phyloP scores from a whole-genome alignment of 441 rosid species.

The Melastoma candidum region DNA sequence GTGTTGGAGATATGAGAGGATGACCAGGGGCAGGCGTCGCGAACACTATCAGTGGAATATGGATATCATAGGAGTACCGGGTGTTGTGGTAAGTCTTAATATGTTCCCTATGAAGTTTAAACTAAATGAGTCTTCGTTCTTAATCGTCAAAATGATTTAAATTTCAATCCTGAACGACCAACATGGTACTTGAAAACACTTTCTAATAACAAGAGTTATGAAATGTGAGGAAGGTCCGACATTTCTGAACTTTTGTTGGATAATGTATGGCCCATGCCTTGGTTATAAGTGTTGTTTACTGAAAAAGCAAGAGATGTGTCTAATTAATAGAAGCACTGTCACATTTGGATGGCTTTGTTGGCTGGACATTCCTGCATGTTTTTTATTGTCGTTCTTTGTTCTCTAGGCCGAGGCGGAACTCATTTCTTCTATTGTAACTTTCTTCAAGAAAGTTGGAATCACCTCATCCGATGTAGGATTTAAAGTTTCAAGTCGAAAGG shows the following conservation, averaged over 20 bases:
- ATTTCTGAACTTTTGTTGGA: neutral
- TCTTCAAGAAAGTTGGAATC: conserved; percentile 77
- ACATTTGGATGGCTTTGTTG: too few relatives aligned
- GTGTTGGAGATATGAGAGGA: conserved; percentile 95
- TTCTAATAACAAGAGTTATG: too few relatives aligned
- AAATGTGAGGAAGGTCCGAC: neutral
- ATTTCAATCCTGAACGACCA: too few relatives aligned
- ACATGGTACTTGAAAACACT: neutral
- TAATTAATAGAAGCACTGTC: too few relatives aligned
- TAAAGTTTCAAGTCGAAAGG: conserved; percentile 91
- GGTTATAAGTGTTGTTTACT: too few relatives aligned
- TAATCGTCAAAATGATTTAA: neutral
- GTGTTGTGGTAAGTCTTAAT: conserved; percentile 51
- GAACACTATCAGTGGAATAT: conserved; percentile 98
- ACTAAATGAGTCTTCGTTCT: neutral
- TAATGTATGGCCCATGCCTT: too few relatives aligned
- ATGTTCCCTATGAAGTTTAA: neutral
- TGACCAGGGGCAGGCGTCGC: conserved; percentile 91
- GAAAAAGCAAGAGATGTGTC: too few relatives aligned
- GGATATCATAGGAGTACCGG: conserved; percentile 87
- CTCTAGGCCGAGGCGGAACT: conserved; percentile 92
- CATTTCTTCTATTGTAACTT: conserved; percentile 60
- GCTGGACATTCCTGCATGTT: conserved; percentile 1
- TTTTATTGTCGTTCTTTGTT: neutral
- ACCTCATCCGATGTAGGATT: conserved; percentile 79